These are phyloP conservation scores for Ambrosiella xylebori DNA, from an alignment of 2,329 filamentous ascomycete species.

Conservation along the genomic window DNA sequence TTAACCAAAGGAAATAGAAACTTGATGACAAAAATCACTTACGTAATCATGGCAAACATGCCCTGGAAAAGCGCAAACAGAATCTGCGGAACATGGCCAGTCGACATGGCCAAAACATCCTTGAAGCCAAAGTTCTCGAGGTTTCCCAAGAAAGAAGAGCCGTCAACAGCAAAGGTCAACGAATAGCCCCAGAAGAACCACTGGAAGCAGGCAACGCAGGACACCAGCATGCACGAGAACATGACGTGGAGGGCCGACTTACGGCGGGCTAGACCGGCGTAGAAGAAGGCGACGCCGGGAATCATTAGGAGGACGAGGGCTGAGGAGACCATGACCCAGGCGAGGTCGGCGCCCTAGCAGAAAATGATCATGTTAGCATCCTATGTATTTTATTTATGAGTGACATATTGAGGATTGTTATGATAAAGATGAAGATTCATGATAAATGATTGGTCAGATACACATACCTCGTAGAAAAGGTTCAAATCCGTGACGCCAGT, in stretches of 20 bases:
- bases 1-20: background rate
- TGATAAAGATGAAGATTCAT: background rate
- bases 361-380: background rate
- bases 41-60: constrained; percentile 84
- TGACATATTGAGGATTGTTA: background rate
- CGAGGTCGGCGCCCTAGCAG: constrained; percentile 56
- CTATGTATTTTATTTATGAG: background rate
- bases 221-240: constrained; percentile 68
- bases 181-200: constrained; percentile 97
- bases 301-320: constrained; percentile 84
- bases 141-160: constrained; percentile 62
- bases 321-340: constrained; percentile 60
- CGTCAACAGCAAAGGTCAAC: constrained; percentile 64
- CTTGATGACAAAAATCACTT: constrained; percentile 22
- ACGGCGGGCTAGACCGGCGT: constrained; percentile 72
- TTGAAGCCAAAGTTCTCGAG: constrained; percentile 67
- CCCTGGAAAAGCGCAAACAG: constrained; percentile 75
- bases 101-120: constrained; percentile 57
- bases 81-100: constrained; percentile 56
- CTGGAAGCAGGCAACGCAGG: constrained; percentile 66
- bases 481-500: constrained; percentile 52
- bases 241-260: constrained; percentile 80
- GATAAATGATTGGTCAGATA: constrained; percentile 2
- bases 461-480: constrained; percentile 59
- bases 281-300: constrained; percentile 87